Base-by-base conservation (phyloP, 2,329 filamentous ascomycete species). In the Epichloe hybrida region DNA sequence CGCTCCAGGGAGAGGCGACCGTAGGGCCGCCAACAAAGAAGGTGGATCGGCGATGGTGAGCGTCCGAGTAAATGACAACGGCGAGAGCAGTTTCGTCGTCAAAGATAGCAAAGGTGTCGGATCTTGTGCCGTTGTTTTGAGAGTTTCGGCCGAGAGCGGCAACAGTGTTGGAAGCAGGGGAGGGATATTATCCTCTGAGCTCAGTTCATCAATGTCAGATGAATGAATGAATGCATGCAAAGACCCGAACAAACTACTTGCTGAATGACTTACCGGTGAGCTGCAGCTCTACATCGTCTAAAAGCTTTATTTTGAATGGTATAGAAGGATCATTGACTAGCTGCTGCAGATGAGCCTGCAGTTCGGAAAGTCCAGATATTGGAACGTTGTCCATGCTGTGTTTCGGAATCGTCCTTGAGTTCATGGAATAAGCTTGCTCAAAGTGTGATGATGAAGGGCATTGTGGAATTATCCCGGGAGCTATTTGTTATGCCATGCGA, bases 241-340 rank as follows among this genome's bases (percentile, higher is more conserved):
- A 17, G 17, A 17, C 17, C 17, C 17, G 17, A 17, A 17, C 38
- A 8, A 44, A 17, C 4, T 9, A 6, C 34, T 36, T 36, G 12
- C 17, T 20, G 3, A 35, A 13, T 12, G 34, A 27, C 61, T 27
- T 60, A 75, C 77, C 74, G 41, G 70, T 80, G 15, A 83, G 66
- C 58, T 81, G 77, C 4, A 81, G 70, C 57, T 77, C 73, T 43
- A 82, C 72, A 58, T 79, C 66, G 58, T 82, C 79, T 52, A 83
- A 75, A 2, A 82, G 66, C 56, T 73, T 73, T 11, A 65, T 63
- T 53, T 74, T 63, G 38, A 77, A 64, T 0, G 66, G 61, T 1
- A 69, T 61, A 0, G 65, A 64, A 17, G 72, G 66, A 53, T 74
- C 69, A 31, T 64, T 60, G 17, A 70, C 54, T n/a, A 82, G 65